These are phyloP conservation scores for Zygotorulaspora chibaensis DNA, from an alignment of 805 yeast species.

Conservation along the genomic window DNA sequence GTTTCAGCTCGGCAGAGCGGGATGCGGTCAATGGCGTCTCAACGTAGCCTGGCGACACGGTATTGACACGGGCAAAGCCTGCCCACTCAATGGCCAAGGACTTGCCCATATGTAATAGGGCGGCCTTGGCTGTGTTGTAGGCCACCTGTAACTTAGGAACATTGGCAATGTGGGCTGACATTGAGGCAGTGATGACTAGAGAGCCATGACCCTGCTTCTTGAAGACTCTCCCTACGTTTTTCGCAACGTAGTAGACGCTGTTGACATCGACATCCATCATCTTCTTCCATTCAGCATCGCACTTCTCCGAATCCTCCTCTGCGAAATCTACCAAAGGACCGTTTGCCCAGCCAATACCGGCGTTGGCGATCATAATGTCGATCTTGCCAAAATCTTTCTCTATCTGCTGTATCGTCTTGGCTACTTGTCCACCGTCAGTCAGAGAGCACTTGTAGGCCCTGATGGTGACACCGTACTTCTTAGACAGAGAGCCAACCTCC, in stretches of 20 bases:
- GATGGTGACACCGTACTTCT: constrained; percentile 55
- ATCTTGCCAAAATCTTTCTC: constrained; percentile 70
- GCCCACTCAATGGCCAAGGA: constrained; percentile 88
- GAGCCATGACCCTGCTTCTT: constrained; percentile 72
- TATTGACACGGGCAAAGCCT: constrained; percentile 79
- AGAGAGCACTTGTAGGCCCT: constrained; percentile 46
- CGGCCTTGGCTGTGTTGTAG: constrained; percentile 86
- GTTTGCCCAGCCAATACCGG: constrained; percentile 79
- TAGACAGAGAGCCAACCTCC: constrained; percentile 33
- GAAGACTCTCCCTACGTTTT: constrained; percentile 68
- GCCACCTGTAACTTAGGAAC: constrained; percentile 84
- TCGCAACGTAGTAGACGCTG: constrained; percentile 77
- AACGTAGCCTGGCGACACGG: constrained; percentile 84
- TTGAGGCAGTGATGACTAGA: constrained; percentile 78
- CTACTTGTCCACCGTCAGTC: constrained; percentile 25
- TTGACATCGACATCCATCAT: constrained; percentile 72
- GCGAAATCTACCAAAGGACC: constrained; percentile 51
- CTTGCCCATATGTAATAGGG: constrained; percentile 65
- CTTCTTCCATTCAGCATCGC: constrained; percentile 61
- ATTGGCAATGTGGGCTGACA: constrained; percentile 85
- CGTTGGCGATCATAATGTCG: constrained; percentile 80
- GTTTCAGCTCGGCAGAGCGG: constrained; percentile 42
- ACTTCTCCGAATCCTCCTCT: constrained; percentile 40
- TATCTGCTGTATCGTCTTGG: constrained; percentile 34
- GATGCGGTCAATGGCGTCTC: constrained; percentile 60